Conservation (phyloP, 2,329 filamentous ascomycete genomes). For the Trichothecium roseum region DNA sequence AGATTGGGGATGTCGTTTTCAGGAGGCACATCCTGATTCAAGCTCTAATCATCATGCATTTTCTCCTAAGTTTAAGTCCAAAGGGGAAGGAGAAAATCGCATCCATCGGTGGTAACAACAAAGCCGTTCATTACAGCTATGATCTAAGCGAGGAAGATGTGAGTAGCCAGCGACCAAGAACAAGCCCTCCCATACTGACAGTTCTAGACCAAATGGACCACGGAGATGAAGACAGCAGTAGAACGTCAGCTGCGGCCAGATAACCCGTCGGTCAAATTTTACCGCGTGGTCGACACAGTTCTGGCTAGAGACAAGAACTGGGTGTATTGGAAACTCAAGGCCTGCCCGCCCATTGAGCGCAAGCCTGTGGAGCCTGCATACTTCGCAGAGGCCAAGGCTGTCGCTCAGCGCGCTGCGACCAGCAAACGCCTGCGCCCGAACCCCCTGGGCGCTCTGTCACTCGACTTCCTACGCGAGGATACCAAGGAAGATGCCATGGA, state of each 20-base stretch:
- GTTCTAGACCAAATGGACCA: conserved; percentile 68
- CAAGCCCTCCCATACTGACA: neutral
- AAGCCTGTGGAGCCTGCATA: conserved; percentile 58
- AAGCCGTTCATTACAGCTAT: conserved; percentile 72
- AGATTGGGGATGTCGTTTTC: conserved; percentile 92
- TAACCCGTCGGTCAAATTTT: conserved; percentile 81
- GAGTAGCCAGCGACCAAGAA: conserved; percentile 23
- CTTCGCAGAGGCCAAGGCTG: conserved; percentile 58
- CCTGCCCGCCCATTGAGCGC: conserved; percentile 76
- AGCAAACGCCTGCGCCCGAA: conserved; percentile 60
- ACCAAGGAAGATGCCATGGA: conserved; percentile 51
- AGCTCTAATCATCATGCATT: conserved; percentile 87
- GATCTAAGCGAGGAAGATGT: conserved; percentile 80
- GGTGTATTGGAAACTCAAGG: conserved; percentile 96
- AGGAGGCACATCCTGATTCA: conserved; percentile 91
- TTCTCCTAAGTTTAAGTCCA: conserved; percentile 80
- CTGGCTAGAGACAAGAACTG: conserved; percentile 95
- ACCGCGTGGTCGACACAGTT: conserved; percentile 93
- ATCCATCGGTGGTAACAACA: conserved; percentile 59
- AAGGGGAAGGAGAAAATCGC: conserved; percentile 71
- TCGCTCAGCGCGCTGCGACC: conserved; percentile 55
- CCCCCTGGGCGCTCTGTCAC: conserved; percentile 62
- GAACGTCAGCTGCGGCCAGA: conserved; percentile 74
- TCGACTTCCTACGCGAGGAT: conserved; percentile 67
- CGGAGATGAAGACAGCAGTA: conserved; percentile 66